These are phyloP conservation scores for Trichoderma semiorbis DNA, from an alignment of 2,329 filamentous ascomycete species.

Conservation along the genomic window DNA sequence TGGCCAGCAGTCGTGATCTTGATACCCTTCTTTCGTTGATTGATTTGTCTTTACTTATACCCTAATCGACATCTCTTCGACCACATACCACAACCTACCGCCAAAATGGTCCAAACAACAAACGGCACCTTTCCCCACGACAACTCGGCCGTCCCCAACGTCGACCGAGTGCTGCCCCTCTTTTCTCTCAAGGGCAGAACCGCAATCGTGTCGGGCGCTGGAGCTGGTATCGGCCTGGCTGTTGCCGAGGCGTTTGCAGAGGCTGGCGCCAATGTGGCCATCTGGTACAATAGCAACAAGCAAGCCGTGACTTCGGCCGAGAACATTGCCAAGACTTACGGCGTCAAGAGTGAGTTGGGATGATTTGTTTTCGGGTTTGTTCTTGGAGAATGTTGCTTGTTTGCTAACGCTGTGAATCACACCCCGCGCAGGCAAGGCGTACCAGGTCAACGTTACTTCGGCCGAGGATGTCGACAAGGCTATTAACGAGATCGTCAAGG, in stretches of 20 bases:
- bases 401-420: neutral
- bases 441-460: constrained; percentile 58
- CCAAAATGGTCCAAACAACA: constrained; percentile 39
- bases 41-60: neutral
- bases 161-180: constrained; percentile 56
- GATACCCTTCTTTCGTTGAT: neutral
- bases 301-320: constrained; percentile 59
- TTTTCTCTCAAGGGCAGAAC: constrained; percentile 69
- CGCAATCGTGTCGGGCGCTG: constrained; percentile 66
- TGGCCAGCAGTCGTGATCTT: neutral
- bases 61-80: neutral
- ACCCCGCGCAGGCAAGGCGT: constrained; percentile 31
- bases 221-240: constrained; percentile 62
- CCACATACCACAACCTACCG: neutral
- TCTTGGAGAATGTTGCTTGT: neutral
- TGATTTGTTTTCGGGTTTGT: neutral
- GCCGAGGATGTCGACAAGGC: constrained; percentile 49
- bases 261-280: constrained; percentile 67
- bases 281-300: constrained; percentile 70
- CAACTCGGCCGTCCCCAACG: constrained; percentile 47
- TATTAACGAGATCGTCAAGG: constrained; percentile 52
- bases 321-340: constrained; percentile 62
- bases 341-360: constrained; percentile 60
- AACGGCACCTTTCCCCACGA: constrained; percentile 55
- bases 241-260: constrained; percentile 65